phyloP scores from a whole-genome alignment of 331 rosid species.

The Quercus lobata region DNA sequence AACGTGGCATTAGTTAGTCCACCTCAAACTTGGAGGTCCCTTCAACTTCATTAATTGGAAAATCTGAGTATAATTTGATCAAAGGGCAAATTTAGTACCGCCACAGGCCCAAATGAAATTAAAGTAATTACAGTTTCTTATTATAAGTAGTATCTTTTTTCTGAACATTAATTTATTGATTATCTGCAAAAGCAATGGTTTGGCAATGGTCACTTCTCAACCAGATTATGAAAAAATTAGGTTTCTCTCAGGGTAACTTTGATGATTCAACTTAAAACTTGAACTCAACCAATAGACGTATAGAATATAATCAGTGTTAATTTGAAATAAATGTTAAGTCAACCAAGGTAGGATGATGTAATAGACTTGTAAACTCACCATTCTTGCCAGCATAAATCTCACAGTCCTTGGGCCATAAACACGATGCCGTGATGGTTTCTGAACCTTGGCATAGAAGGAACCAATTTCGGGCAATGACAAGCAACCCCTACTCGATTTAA shows the following conservation, averaged over 20 bases:
- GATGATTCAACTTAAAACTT: too few species aligned
- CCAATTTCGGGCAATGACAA: constrained; percentile 77
- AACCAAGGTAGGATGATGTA: background rate
- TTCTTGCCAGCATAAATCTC: constrained; percentile 82
- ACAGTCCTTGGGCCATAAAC: constrained; percentile 96
- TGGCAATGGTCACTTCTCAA: too few species aligned
- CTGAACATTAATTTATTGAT: background rate
- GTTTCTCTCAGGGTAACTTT: too few species aligned
- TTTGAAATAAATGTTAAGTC: background rate
- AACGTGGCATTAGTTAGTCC: background rate
- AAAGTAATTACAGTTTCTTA: background rate
- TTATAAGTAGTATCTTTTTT: background rate
- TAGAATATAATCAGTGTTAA: background rate
- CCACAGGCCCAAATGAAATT: background rate
- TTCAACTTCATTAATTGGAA: background rate
- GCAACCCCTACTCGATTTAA: constrained; percentile 78
- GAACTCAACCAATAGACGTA: too few species aligned
- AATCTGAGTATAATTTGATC: background rate
- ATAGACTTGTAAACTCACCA: constrained; percentile 52
- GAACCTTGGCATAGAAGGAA: constrained; percentile 87
- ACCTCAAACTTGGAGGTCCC: background rate
- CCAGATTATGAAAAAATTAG: too few species aligned
- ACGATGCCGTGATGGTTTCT: constrained; percentile 76
- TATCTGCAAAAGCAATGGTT: too few species aligned
- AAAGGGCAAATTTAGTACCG: background rate